A percentile compares a stretch with the other conserved stretches of the same genome.
Evolutionary conservation across 345 rosid genomes (phyloP).

Genomic region (Eucalyptus decipiens): DNA sequence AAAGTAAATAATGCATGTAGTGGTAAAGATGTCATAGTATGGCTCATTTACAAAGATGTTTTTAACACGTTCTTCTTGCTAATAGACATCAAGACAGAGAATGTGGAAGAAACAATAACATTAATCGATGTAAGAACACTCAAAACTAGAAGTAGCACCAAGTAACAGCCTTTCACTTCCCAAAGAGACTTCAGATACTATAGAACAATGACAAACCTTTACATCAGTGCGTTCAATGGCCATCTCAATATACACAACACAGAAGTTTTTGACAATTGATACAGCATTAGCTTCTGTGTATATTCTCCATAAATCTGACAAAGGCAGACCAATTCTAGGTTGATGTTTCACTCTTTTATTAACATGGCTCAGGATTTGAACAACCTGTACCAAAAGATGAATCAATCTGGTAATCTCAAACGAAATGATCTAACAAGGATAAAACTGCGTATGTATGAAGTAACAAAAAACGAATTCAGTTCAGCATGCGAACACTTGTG

Average conservation of each 20-base stretch:
- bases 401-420: not conserved
- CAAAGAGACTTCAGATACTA: not conserved
- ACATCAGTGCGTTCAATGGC: constrained; percentile 59
- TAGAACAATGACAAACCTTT: constrained; percentile 31
- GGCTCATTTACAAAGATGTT: not conserved
- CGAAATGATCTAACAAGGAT: not conserved
- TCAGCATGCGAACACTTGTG: not conserved
- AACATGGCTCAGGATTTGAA: constrained; percentile 87
- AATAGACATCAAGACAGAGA: not conserved
- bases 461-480: not conserved
- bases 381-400: constrained; percentile 34
- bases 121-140: not conserved
- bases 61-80: not conserved
- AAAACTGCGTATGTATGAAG: not conserved
- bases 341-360: constrained; percentile 93
- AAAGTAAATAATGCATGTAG: not conserved
- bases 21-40: not conserved
- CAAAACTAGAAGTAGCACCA: not conserved
- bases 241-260: constrained; percentile 89
- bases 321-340: constrained; percentile 64
- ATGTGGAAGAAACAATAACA: not conserved
- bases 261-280: constrained; percentile 78
- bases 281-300: constrained; percentile 38
- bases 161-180: not conserved
- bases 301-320: constrained; percentile 57